phyloP scores from a whole-genome alignment of 371 early-diverging fungal genomes.

The Rhizopus stolonifer region DNA sequence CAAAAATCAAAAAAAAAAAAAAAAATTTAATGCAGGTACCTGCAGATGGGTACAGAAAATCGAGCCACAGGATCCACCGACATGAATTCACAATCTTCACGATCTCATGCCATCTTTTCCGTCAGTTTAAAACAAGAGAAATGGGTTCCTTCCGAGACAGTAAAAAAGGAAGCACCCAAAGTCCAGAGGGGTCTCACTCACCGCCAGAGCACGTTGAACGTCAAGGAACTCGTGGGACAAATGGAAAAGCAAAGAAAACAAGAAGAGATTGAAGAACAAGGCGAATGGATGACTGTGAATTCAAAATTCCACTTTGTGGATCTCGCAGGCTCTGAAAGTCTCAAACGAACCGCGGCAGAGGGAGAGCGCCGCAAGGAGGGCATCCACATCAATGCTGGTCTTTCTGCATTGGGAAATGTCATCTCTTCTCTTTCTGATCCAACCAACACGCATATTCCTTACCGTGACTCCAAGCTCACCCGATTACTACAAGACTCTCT shows the following conservation, averaged over 20 bases:
- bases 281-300: constrained; percentile 50
- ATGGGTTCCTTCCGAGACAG: constrained; percentile 32
- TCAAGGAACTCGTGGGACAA: constrained; percentile 39
- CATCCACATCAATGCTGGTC: constrained; percentile 97
- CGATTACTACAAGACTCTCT: constrained; percentile 94
- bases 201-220: constrained; percentile 38
- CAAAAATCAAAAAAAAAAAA: not conserved
- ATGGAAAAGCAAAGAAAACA: constrained; percentile 31
- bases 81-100: constrained; percentile 95
- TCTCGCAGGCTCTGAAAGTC: constrained; percentile 98
- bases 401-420: constrained; percentile 98
- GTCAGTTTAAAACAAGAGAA: constrained; percentile 81
- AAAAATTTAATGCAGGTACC: constrained; percentile 33
- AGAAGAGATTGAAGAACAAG: constrained; percentile 26
- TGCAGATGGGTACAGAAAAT: constrained; percentile 76
- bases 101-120: constrained; percentile 98
- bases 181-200: constrained; percentile 8
- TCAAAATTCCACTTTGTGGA: constrained; percentile 99
- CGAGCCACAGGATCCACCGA: constrained; percentile 94
- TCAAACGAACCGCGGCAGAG: constrained; percentile 92
- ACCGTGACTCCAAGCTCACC: constrained; percentile 98
- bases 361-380: constrained; percentile 97
- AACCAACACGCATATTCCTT: constrained; percentile 82
- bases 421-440: constrained; percentile 95
- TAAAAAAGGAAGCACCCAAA: constrained; percentile 3